Percentiles rank a stretch among this genome's conserved stretches.
phyloP scores from a whole-genome alignment of 2,329 filamentous ascomycete species.

The Blastomyces parvus region DNA sequence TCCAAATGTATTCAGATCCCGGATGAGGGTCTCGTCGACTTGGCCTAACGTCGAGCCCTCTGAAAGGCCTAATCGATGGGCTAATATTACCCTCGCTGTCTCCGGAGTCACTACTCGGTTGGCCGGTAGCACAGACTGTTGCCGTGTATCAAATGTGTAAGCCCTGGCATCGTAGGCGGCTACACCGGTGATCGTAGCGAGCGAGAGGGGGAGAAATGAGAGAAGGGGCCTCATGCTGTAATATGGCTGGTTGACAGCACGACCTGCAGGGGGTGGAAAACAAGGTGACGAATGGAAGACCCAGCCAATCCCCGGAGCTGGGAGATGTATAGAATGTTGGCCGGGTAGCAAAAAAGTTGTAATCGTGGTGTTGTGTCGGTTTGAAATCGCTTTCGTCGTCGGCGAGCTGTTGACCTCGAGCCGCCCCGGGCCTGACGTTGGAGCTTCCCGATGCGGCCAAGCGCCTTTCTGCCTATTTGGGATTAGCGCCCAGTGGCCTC shows the following conservation, averaged over 20 bases:
- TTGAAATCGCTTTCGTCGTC: not conserved
- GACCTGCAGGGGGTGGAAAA: not conserved
- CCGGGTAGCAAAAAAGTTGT: not conserved
- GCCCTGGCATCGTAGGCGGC: slow-evolving; percentile 24
- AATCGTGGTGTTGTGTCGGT: not conserved
- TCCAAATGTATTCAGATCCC: slow-evolving; percentile 53
- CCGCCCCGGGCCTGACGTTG: not conserved
- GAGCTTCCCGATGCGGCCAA: not conserved
- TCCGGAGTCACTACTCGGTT: slow-evolving; percentile 16
- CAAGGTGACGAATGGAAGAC: not conserved
- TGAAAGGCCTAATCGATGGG: slow-evolving; percentile 42
- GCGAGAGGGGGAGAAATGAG: slow-evolving; percentile 12
- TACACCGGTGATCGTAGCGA: slow-evolving; percentile 11
- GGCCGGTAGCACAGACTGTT: slow-evolving; percentile 1
- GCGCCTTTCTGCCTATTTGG: not conserved
- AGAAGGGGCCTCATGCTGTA: slow-evolving; percentile 15
- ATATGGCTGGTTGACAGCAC: slow-evolving; percentile 7
- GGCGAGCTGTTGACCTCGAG: not conserved
- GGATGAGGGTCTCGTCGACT: slow-evolving; percentile 43
- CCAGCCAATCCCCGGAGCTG: not conserved
- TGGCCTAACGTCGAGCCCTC: slow-evolving; percentile 35
- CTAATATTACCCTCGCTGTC: slow-evolving; percentile 31
- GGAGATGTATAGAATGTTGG: not conserved
- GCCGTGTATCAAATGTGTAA: slow-evolving; percentile 23
- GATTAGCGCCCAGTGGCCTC: not conserved